Conservation (phyloP, 306 rosid species). For the Lathyrus tuberosus region DNA sequence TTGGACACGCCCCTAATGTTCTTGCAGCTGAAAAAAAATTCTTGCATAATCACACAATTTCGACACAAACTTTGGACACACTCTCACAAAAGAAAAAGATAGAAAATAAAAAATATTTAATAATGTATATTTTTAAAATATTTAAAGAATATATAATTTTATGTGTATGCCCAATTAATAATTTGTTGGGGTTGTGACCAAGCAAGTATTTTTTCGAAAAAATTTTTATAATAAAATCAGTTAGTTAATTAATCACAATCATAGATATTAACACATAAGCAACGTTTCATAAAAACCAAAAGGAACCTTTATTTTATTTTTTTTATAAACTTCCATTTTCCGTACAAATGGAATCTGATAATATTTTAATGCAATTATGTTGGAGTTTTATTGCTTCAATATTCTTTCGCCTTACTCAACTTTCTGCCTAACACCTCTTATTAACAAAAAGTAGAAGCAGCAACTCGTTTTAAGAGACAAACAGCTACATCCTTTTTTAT, state of each 20-base stretch:
- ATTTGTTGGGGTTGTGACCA: too few relatives aligned
- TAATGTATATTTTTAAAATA: too few relatives aligned
- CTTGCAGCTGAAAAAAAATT: too few relatives aligned
- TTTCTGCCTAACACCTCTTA: constrained; percentile 49
- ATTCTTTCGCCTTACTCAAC: constrained; percentile 2
- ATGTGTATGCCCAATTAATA: too few relatives aligned
- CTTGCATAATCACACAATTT: too few relatives aligned
- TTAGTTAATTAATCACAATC: constrained; percentile 13
- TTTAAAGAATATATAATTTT: too few relatives aligned
- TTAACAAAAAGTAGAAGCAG: constrained; percentile 31
- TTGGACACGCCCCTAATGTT: too few relatives aligned
- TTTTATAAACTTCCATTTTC: constrained; percentile 31
- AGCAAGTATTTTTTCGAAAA: too few relatives aligned
- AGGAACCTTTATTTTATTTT: constrained; percentile 10
- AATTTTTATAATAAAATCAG: not conserved
- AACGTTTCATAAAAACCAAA: constrained; percentile 46
- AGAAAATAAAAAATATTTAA: too few relatives aligned
- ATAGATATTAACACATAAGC: not conserved
- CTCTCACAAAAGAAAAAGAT: too few relatives aligned
- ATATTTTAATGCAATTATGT: constrained; percentile 31
- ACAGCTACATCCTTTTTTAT: not conserved
- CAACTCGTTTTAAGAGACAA: constrained; percentile 29
- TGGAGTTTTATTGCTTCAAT: not conserved
- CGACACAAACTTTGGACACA: too few relatives aligned
- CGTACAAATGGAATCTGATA: constrained; percentile 35